Base-by-base conservation (phyloP, 352 stramenopile species). In the Pythium angustatum region DNA sequence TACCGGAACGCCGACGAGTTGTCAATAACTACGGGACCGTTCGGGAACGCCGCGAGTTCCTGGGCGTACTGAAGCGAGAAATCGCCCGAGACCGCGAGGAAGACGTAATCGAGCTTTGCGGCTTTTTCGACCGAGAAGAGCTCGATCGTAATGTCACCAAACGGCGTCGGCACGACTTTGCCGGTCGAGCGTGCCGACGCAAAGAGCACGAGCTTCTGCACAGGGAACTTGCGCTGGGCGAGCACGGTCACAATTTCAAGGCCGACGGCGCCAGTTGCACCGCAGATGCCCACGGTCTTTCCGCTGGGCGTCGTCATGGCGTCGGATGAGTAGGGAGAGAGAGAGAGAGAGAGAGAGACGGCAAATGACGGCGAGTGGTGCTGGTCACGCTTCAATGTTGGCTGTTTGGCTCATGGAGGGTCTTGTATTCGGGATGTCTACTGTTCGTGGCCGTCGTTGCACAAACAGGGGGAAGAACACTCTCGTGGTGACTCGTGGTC, bases 1-100 rank as follows among this genome's bases (percentile, higher is more conserved):
- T 97, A 97, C 19, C 97, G 91, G 74, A 98, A 99, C 21, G 97
- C 97, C 52, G 94, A 99, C 65, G 94, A 99, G 83, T 99, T 99
- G 78, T 99, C 97, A 75, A 99, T 99, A n/a, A 99, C 96, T 22
- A 99, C 81, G 9, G 91, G 87, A 2, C 92, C 86, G 61, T 91
- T 88, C 9, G 81, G 72, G 27, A 83, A 58, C 6, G 80, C 76
- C 12, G 88, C 88, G 66, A 99, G 91, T 51, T 96, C 84, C 58
- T 95, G 73, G 12, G 96, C 97, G 76, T 98, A 98, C 75, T 98
- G 81, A 52, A 98, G 78, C 41, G 96, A 95, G 66, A 99, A 99
- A 62, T 98, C 96, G 44, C 97, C 96, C 63, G 87, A 96, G 36
- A 99, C 97, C 6, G 97, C 97, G 60, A 99, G 78, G 75, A 99